Evolutionary conservation across 129 eudicot genomes (phyloP), one percentile per base, ranked within the genome.

Genomic region (Flaveria robusta): DNA sequence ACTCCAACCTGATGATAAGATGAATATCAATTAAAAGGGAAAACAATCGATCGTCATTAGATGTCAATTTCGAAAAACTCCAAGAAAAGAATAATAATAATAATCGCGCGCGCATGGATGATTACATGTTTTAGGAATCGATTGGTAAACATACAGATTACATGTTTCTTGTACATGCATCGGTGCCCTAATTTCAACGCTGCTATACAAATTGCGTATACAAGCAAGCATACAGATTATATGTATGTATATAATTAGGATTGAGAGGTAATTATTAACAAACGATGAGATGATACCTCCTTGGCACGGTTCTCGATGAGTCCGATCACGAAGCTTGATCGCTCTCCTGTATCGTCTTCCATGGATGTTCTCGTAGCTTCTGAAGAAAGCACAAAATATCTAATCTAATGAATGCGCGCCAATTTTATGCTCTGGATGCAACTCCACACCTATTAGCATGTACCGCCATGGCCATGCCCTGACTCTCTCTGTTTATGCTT

Each of bases 291-390:
- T 23, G 24, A 24, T 26, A 91, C 97, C 99, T 95, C 99, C 77
- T 95, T 95, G 59, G 99, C 99, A 70, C 99, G 83, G 82, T 95
- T 91, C 84, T 95, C 96, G 69, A 95, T 91, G 31, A 95, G 87
- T 31, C 96, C 96, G 69, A 95, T 82, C 46, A 91, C 87, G 83
- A 95, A 89, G 83, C 92, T 85, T 15, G 99, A 95, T 83, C 87
- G 88, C 77, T 95, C 99, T 74, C 94, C 93, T 0, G 87, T 49
- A 59, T 89, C 99, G 70, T 86, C 99, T 78, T 92, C 96, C 97
- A 87, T 92, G n/a, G 43, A 60, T 5, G 39, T n/a, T 72, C 52
- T 10, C 65, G n/a, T n/a, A n/a, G n/a, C 11, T 51, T 51, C 23
- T 51, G 58, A 51, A 16, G 58, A 51, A 47, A 51, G 18, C 58